phyloP scores from a whole-genome alignment of 2,329 filamentous ascomycete genomes.

The Sporothrix sp. region DNA sequence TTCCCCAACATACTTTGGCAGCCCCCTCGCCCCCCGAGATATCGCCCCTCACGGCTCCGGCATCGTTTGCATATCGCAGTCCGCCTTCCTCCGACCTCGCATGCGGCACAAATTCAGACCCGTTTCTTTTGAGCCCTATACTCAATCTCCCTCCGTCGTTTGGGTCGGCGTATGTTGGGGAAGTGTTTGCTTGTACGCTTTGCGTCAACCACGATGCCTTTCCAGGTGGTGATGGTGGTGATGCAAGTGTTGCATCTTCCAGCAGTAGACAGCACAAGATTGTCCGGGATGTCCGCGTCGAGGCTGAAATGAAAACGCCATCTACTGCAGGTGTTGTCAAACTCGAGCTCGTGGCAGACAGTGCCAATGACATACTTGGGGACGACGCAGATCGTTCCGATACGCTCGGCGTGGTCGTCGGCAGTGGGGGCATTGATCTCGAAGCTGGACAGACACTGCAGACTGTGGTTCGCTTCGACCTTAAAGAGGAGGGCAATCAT shows the following conservation, averaged over 20 bases:
- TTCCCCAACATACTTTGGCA: constrained; percentile 57
- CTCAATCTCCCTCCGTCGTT: constrained; percentile 86
- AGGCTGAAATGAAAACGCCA: constrained; percentile 93
- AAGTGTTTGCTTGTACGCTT: constrained; percentile 87
- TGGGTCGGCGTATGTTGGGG: constrained; percentile 88
- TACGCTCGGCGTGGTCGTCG: constrained; percentile 19
- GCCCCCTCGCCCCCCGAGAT: constrained; percentile 31
- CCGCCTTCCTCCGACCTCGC: constrained; percentile 17
- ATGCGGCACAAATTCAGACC: constrained; percentile 38
- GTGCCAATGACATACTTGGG: constrained; percentile 7
- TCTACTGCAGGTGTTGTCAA: constrained; percentile 39
- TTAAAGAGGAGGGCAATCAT: constrained; percentile 91
- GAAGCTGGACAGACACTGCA: constrained; percentile 61
- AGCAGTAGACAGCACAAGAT: constrained; percentile 29
- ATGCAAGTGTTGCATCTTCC: constrained; percentile 25
- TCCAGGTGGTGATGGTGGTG: constrained; percentile 19
- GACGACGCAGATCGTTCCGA: background rate
- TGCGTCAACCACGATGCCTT: constrained; percentile 83
- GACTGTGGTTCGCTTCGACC: constrained; percentile 70
- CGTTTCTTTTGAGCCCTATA: constrained; percentile 51
- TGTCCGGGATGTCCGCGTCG: constrained; percentile 69
- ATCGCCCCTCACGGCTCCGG: constrained; percentile 44
- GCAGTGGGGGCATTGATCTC: constrained; percentile 35
- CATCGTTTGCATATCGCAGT: constrained; percentile 63
- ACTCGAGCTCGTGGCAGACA: constrained; percentile 46